These are phyloP conservation scores for Rosa chinensis DNA, from an alignment of 306 rosid species.

Conservation along the genomic window DNA sequence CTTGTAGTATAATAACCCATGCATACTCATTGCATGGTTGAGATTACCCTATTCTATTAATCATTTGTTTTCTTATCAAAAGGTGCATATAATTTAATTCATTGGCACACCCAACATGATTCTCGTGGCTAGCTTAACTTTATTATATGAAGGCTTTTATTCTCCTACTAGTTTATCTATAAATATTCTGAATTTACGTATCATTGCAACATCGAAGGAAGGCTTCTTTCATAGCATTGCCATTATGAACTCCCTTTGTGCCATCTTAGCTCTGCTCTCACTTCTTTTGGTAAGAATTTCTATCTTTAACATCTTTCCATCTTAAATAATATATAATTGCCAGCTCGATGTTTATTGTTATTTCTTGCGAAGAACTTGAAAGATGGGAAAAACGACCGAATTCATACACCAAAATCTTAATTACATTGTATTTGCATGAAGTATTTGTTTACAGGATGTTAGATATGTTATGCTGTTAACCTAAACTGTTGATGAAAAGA, in stretches of 20 bases:
- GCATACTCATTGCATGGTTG: too few relatives aligned
- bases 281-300: conserved; percentile 13
- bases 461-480: neutral
- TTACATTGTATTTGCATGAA: neutral
- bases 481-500: neutral
- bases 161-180: neutral
- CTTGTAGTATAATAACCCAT: too few relatives aligned
- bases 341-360: neutral
- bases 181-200: neutral
- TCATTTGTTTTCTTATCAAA: too few relatives aligned
- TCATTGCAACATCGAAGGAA: neutral
- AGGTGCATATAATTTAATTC: too few relatives aligned
- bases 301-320: neutral
- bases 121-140: too few relatives aligned
- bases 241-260: conserved; percentile 9
- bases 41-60: too few relatives aligned
- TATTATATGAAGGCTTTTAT: too few relatives aligned
- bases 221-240: neutral
- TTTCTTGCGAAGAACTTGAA: neutral
- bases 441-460: too few relatives aligned
- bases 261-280: conserved; percentile 11
- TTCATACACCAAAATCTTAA: too few relatives aligned
- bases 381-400: neutral
- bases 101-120: too few relatives aligned
- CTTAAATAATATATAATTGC: neutral